Evolutionary conservation across 305 asterid species (phyloP).

Genomic region (Salvia sclarea): DNA sequence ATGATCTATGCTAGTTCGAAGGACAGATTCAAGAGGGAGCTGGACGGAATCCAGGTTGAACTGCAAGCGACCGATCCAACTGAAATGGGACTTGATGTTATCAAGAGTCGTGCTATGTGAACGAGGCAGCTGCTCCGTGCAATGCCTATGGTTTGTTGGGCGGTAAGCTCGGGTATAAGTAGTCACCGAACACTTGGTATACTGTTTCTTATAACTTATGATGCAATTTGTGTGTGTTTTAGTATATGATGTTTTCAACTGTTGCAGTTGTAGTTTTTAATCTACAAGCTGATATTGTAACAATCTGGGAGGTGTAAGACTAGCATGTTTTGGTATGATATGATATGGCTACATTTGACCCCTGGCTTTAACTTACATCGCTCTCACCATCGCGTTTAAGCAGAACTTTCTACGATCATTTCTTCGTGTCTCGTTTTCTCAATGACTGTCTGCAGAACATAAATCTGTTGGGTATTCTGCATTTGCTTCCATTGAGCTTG

Average conservation of each 20-base stretch:
- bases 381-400: conserved; percentile 22
- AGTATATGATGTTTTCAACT: conserved; percentile 44
- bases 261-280: conserved; percentile 36
- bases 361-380: conserved; percentile 2
- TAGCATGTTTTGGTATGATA: conserved; percentile 27
- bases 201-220: conserved; percentile 40
- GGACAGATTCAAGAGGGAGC: conserved; percentile 55
- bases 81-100: conserved; percentile 55
- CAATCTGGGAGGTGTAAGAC: conserved; percentile 36
- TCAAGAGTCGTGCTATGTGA: conserved; percentile 49
- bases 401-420: neutral
- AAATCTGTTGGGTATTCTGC: neutral
- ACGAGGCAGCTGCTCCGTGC: conserved; percentile 34
- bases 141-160: conserved; percentile 48
- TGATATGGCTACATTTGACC: conserved; percentile 31
- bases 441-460: neutral
- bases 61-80: conserved; percentile 61
- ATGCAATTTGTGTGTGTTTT: conserved; percentile 35
- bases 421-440: neutral
- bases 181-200: conserved; percentile 38
- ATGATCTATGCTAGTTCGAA: conserved; percentile 55
- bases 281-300: conserved; percentile 45
- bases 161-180: conserved; percentile 40
- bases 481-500: neutral
- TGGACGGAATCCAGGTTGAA: conserved; percentile 54